Conservation (phyloP, 2,329 filamentous ascomycete species). For the Pestalotiopsis fici region DNA sequence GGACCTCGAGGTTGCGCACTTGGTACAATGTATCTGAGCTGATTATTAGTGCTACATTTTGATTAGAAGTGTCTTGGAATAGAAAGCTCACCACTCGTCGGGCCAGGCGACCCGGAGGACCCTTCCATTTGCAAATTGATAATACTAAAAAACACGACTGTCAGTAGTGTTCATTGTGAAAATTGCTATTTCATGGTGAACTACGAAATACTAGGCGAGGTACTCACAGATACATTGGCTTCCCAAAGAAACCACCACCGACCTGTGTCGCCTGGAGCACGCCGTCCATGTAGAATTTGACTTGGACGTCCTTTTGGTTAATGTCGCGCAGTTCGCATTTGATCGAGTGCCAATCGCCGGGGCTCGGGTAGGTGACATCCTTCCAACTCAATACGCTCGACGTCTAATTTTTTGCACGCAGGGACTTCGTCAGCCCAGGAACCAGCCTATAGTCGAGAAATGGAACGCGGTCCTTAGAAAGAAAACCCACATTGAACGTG, state of each 20-base stretch:
- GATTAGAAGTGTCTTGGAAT: neutral
- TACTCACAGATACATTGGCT: conserved; percentile 44
- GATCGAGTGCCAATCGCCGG: conserved; percentile 50
- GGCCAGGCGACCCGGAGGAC: conserved; percentile 43
- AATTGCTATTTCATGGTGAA: neutral
- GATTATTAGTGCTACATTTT: neutral
- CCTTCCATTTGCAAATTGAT: conserved; percentile 48
- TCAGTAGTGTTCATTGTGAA: too few species aligned
- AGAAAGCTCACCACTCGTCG: conserved; percentile 16
- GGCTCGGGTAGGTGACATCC: conserved; percentile 37
- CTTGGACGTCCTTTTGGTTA: conserved; percentile 52
- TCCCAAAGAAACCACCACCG: conserved; percentile 49
- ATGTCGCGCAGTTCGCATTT: conserved; percentile 50
- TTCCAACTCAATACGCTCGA: neutral
- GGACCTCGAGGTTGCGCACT: conserved; percentile 27
- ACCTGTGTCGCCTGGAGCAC: conserved; percentile 48
- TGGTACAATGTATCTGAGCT: conserved; percentile 27
- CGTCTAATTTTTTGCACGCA: neutral
- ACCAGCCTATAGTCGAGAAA: neutral
- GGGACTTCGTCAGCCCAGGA: neutral
- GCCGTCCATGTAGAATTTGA: conserved; percentile 57
- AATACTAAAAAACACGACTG: conserved; percentile 29
- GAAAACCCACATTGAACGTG: conserved; percentile 40
- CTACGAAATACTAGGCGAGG: too few species aligned
- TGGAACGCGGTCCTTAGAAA: conserved; percentile 41